Evolutionary conservation across 208 protist genomes (phyloP).

Genomic region (Leishmania aethiopica): DNA sequence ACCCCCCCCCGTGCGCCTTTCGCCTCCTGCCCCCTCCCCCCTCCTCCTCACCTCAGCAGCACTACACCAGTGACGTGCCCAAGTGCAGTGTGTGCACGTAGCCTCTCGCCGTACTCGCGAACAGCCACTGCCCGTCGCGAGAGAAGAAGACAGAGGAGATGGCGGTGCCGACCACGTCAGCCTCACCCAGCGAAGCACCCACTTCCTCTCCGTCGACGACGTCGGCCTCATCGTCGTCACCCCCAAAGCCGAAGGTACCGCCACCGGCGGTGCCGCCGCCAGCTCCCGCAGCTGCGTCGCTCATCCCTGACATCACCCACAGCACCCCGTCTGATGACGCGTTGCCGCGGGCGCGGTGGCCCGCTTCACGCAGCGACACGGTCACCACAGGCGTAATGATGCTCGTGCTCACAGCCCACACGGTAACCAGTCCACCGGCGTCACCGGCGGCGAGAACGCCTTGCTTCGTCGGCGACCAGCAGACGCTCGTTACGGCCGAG

Average conservation of each 20-base stretch:
- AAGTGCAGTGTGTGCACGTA: conserved; percentile 61
- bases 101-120: conserved; percentile 50
- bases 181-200: conserved; percentile 17
- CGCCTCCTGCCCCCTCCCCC: background rate
- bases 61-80: conserved; percentile 6
- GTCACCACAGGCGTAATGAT: conserved; percentile 46
- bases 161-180: conserved; percentile 21
- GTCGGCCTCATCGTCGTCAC: conserved; percentile 19
- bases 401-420: conserved; percentile 59
- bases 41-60: background rate
- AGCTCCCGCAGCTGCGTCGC: conserved; percentile 4
- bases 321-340: conserved; percentile 18
- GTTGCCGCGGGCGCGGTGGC: conserved; percentile 17
- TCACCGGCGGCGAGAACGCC: conserved; percentile 71
- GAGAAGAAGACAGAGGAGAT: conserved; percentile 68
- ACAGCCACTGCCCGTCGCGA: conserved; percentile 58
- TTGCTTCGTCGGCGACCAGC: conserved; percentile 70
- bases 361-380: conserved; percentile 33
- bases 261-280: background rate
- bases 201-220: conserved; percentile 8
- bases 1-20: background rate
- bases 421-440: conserved; percentile 48
- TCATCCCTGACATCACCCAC: conserved; percentile 6
- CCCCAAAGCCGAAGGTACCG: background rate
- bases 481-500: conserved; percentile 50